These are phyloP conservation scores for Fusarium pseudoanthophilum DNA, from an alignment of 2,329 filamentous ascomycete genomes.

Conservation along the genomic window DNA sequence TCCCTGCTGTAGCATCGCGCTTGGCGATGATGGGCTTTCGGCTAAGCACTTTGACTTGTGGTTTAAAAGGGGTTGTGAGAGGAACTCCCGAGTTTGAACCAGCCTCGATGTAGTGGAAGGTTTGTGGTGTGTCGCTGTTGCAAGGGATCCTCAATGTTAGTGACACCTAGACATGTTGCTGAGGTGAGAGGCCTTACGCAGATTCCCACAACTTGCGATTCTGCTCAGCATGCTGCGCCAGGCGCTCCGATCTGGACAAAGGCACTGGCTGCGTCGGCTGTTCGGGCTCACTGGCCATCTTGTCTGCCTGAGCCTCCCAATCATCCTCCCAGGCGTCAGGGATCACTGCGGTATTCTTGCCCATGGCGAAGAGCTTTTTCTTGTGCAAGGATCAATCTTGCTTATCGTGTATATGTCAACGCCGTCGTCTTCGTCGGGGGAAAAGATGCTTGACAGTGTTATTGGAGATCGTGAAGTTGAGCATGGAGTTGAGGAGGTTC, in stretches of 20 bases:
- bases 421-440: constrained; percentile 33
- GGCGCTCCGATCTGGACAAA: constrained; percentile 78
- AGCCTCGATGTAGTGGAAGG: constrained; percentile 79
- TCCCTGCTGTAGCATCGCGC: constrained; percentile 63
- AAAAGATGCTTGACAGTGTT: constrained; percentile 23
- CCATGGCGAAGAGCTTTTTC: constrained; percentile 51
- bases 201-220: constrained; percentile 91
- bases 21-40: constrained; percentile 78
- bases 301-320: constrained; percentile 84
- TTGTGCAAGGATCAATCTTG: background rate
- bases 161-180: background rate
- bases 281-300: constrained; percentile 50
- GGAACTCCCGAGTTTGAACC: constrained; percentile 65
- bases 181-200: constrained; percentile 67
- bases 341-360: constrained; percentile 57
- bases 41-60: constrained; percentile 84
- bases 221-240: constrained; percentile 82
- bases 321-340: constrained; percentile 92
- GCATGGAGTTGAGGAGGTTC: constrained; percentile 31
- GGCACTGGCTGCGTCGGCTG: constrained; percentile 51
- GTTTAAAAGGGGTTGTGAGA: constrained; percentile 74
- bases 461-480: constrained; percentile 27
- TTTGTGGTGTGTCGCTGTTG: constrained; percentile 76
- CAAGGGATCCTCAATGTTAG: constrained; percentile 6
- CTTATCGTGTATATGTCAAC: constrained; percentile 10